Conservation (phyloP, 1,139 yeast species). For the Yamadazyma oceani region DNA sequence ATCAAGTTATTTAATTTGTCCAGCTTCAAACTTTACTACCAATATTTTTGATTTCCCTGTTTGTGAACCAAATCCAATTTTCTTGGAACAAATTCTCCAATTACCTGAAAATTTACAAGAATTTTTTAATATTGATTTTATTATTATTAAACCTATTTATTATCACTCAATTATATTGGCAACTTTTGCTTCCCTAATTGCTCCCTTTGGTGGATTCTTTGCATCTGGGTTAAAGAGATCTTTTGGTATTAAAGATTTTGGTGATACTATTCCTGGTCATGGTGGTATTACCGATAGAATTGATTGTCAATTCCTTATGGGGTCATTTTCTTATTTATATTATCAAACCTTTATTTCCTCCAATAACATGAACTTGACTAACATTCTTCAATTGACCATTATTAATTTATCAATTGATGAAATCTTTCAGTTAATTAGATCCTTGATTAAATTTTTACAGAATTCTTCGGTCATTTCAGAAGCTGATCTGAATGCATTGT, state of each 20-base stretch:
- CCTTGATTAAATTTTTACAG: constrained; percentile 62
- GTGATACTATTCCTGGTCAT: constrained; percentile 64
- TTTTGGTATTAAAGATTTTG: constrained; percentile 66
- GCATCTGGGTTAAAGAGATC: constrained; percentile 97
- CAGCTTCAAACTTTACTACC: constrained; percentile 67
- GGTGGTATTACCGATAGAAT: constrained; percentile 98
- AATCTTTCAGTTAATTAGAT: constrained; percentile 59
- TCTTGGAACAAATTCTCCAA: constrained; percentile 73
- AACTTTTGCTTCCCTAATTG: constrained; percentile 93
- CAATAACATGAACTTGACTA: constrained; percentile 68
- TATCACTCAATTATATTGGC: constrained; percentile 85
- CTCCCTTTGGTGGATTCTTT: constrained; percentile 98
- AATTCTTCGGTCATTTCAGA: constrained; percentile 51
- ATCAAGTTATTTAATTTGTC: constrained; percentile 82
- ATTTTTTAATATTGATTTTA: constrained; percentile 24
- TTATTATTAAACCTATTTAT: constrained; percentile 80
- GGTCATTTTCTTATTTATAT: constrained; percentile 88
- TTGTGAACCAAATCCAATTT: constrained; percentile 88
- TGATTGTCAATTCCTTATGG: constrained; percentile 98
- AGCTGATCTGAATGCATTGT: constrained; percentile 25
- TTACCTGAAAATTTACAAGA: constrained; percentile 69
- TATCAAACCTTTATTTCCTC: constrained; percentile 88
- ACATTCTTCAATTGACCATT: constrained; percentile 72
- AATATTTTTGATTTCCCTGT: constrained; percentile 46
- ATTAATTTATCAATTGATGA: constrained; percentile 69